Conservation (phyloP, 2,329 filamentous ascomycete genomes). For the Coniochaeta sp. region DNA sequence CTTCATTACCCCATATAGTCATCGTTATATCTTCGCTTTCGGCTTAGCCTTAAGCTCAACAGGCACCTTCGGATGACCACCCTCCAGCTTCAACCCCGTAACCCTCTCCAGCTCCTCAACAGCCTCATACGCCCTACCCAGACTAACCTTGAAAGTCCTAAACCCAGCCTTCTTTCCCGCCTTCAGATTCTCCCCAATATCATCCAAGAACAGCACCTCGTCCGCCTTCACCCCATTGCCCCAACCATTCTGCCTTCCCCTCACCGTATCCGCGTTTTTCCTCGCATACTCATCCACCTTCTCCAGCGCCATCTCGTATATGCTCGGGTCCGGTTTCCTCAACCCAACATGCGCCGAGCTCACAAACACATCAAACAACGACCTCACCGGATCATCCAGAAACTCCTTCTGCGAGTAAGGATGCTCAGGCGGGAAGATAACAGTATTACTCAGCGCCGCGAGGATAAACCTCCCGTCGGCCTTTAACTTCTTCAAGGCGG, state of each 20-base stretch:
- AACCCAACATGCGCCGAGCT: conserved; percentile 81
- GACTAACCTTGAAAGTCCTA: conserved; percentile 73
- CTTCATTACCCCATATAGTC: no score
- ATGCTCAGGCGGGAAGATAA: conserved; percentile 75
- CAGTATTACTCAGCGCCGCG: conserved; percentile 83
- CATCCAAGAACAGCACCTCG: conserved; percentile 83
- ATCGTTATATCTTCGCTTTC: conserved; percentile 38
- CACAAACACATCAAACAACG: conserved; percentile 79
- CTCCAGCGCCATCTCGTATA: conserved; percentile 69
- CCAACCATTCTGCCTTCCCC: conserved; percentile 36
- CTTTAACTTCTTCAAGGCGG: conserved; percentile 65
- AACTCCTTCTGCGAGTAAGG: conserved; percentile 51
- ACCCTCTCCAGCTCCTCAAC: conserved; percentile 73
- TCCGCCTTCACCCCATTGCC: conserved; percentile 45
- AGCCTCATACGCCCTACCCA: conserved; percentile 73
- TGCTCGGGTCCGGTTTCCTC: conserved; percentile 76
- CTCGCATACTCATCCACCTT: conserved; percentile 58
- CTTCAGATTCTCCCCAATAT: conserved; percentile 91
- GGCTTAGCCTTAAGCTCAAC: conserved; percentile 27
- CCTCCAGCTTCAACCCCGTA: conserved; percentile 60
- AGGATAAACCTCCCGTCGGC: conserved; percentile 61
- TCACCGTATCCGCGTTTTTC: conserved; percentile 34
- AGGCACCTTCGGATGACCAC: conserved; percentile 43
- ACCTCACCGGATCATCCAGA: conserved; percentile 49
- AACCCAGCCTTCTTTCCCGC: conserved; percentile 68